A percentile compares a stretch with the other conserved stretches of the same genome.
Conservation (phyloP, 208 protist genomes). For the Trypanosoma avium region DNA sequence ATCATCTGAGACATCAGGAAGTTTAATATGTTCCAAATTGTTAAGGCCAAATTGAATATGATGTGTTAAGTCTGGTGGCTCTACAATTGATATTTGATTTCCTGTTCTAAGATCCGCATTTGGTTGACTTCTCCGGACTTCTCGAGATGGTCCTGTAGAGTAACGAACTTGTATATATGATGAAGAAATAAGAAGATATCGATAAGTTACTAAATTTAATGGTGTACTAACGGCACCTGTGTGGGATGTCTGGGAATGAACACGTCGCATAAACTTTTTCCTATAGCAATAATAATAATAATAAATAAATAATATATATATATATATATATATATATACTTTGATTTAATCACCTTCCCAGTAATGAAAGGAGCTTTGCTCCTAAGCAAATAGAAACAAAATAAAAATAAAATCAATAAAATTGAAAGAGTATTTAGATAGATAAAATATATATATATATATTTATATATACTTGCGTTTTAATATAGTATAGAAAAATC, state of each 20-base stretch:
- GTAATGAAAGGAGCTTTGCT: too few species aligned
- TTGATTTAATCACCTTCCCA: too few species aligned
- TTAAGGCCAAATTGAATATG: constrained; percentile 79
- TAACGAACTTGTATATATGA: constrained; percentile 18
- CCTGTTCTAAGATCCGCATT: constrained; percentile 76
- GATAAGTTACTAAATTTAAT: not conserved
- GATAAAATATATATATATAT: too few species aligned
- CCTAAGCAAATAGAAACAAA: constrained; percentile 4
- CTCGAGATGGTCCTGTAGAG: constrained; percentile 55
- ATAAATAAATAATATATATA: not conserved
- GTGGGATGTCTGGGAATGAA: constrained; percentile 19
- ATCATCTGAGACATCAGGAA: constrained; percentile 64
- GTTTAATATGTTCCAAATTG: constrained; percentile 67
- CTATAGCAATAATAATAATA: not conserved
- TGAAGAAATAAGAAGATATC: not conserved
- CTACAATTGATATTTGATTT: constrained; percentile 72
- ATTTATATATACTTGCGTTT: too few species aligned
- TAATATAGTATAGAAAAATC: too few species aligned
- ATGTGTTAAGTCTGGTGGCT: constrained; percentile 75
- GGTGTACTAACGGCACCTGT: not conserved
- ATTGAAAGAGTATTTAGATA: too few species aligned
- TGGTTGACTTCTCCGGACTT: constrained; percentile 61
- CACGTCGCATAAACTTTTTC: constrained; percentile 17
- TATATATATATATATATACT: too few species aligned
- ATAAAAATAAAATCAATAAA: constrained; percentile 9